Percentiles rank a stretch among this genome's conserved stretches.
Evolutionary conservation across 2,329 filamentous ascomycete genomes (phyloP).

Genomic region (Ilyonectria sp.): DNA sequence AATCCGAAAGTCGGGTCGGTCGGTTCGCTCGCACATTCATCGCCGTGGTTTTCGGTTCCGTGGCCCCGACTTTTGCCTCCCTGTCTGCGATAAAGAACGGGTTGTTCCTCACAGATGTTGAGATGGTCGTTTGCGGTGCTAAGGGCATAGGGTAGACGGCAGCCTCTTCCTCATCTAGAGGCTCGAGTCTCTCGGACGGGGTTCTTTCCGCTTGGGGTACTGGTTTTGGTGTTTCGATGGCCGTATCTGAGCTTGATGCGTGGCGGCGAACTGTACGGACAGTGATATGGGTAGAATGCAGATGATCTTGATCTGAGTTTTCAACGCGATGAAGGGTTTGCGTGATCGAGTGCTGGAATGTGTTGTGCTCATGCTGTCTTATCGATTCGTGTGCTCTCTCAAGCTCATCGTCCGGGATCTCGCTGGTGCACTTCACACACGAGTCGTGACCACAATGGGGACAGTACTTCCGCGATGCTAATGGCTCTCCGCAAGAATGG

Average conservation of each 20-base stretch:
- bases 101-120: conserved; percentile 47
- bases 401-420: conserved; percentile 45
- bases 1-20: conserved; percentile 49
- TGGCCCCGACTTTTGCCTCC: conserved; percentile 35
- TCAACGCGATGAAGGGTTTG: conserved; percentile 6
- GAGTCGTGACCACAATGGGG: conserved; percentile 66
- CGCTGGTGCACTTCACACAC: conserved; percentile 62
- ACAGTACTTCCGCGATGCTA: conserved; percentile 58
- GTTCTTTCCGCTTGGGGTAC: conserved; percentile 19
- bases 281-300: conserved; percentile 16
- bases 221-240: conserved; percentile 30
- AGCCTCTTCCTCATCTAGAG: conserved; percentile 23
- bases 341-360: conserved; percentile 14
- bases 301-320: conserved; percentile 5
- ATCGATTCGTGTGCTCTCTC: conserved; percentile 17
- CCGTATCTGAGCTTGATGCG: conserved; percentile 32
- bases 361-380: conserved; percentile 23
- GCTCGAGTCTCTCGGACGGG: conserved; percentile 22
- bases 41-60: conserved; percentile 42
- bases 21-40: conserved; percentile 38
- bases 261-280: conserved; percentile 18
- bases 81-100: conserved; percentile 53
- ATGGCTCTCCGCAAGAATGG: conserved; percentile 64
- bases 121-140: conserved; percentile 29
- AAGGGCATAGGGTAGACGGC: conserved; percentile 4